Evolutionary conservation across 1,139 yeast species (phyloP), one percentile per base, ranked within the genome.

Genomic region (Protomyces inouyei): DNA sequence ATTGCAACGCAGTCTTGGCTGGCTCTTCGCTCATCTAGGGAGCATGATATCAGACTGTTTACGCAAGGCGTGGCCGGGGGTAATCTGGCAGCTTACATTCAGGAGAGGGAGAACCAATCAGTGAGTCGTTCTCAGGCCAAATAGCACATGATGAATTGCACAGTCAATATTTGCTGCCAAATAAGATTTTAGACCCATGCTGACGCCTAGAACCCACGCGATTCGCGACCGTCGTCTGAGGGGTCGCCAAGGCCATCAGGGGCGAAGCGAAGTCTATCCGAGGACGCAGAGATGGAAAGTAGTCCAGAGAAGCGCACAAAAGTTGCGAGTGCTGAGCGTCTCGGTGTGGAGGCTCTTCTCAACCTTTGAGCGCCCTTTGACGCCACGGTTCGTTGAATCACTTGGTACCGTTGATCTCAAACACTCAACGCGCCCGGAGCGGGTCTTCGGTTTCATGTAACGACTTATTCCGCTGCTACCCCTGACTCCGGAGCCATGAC

Each of bases 1-100:
- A 57, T 36, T 21, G 61, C 61, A 23, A 48, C 55, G 5, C 46
- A 51, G 14, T 32, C 55, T 12, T 57, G 61, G 61, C 55, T 53
- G 28, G 61, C 61, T n/a, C 21, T 57, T 18, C 61, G 61, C 10
- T 18, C 37, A 8, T 55, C 61, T 10, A 53, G 51, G 6, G 16
- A 48, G 23, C 10, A 53, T 10, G 61, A 57, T 32, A 37, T 51
- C 25, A 21, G 48, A 14, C 35, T 35, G 25, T 57, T 57, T 37
- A 57, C 61, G n/a, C 38, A 36, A 9, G 36, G 28, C 16, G 61
- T 57, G 35, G 61, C 61, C 10, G 61, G 61, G 9, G 61, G 55
- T 14, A 18, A 36, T 9, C 38, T 57, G n/a, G 46, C 32, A n/a
- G 40, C 52, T 5, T 57, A 57, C 21, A 36, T 57, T 10, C 23